phyloP scores from a whole-genome alignment of 495 filamentous ascomycete species.

The Pseudomonodictys pantanalensis region DNA sequence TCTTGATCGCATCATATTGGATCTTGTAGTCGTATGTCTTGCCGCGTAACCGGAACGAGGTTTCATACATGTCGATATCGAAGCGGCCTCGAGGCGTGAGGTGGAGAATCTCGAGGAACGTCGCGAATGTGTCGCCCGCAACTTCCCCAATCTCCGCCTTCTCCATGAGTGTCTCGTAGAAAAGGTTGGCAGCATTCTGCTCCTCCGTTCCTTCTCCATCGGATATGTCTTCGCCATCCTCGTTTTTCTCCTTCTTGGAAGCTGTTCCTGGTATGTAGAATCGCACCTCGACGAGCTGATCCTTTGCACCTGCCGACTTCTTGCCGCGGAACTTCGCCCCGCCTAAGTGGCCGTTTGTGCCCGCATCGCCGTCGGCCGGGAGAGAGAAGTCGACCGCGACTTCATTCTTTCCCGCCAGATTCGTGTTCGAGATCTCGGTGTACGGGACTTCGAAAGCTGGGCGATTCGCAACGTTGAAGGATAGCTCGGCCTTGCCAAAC shows the following conservation, averaged over 20 bases:
- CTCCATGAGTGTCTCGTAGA: constrained; percentile 96
- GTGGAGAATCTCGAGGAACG: constrained; percentile 94
- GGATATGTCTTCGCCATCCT: constrained; percentile 35
- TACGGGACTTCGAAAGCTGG: constrained; percentile 98
- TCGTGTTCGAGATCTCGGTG: constrained; percentile 96
- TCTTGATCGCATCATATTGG: constrained; percentile 94
- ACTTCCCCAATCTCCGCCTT: constrained; percentile 99
- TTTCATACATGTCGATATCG: constrained; percentile 99
- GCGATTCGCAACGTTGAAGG: constrained; percentile 95
- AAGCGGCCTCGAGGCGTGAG: constrained; percentile 97
- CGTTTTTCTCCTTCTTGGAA: constrained; percentile 70
- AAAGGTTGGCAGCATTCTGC: constrained; percentile 76
- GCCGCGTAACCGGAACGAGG: constrained; percentile 92
- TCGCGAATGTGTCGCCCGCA: constrained; percentile 93
- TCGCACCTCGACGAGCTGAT: constrained; percentile 96
- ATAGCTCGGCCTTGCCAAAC: constrained; percentile 89
- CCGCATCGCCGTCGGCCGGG: constrained; percentile 64
- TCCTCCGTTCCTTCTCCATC: constrained; percentile 60
- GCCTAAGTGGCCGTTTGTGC: constrained; percentile 70
- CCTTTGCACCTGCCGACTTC: constrained; percentile 81
- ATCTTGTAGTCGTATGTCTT: constrained; percentile 99
- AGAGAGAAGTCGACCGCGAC: constrained; percentile 91
- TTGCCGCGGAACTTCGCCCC: constrained; percentile 76
- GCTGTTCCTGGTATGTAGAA: constrained; percentile 97
- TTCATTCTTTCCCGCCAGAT: constrained; percentile 95